phyloP scores from a whole-genome alignment of 768 basidiomycete genomes.

The Suillus weaverae region DNA sequence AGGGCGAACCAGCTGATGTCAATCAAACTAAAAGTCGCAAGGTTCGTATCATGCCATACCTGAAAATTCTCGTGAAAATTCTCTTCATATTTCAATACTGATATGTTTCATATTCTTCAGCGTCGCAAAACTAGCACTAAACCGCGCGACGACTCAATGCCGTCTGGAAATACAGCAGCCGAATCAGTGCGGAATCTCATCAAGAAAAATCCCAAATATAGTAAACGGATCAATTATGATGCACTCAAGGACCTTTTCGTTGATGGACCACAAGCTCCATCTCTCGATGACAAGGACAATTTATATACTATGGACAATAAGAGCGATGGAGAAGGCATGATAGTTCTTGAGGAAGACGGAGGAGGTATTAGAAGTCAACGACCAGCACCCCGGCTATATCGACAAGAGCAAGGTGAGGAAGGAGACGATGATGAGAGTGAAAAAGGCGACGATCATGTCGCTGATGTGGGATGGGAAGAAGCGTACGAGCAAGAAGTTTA shows the following conservation, averaged over 20 bases:
- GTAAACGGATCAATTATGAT: slow-evolving; percentile 92
- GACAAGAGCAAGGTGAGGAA: slow-evolving; percentile 16
- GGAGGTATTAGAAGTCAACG: slow-evolving; percentile 32
- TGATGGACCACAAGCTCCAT: slow-evolving; percentile 30
- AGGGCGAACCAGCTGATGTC: slow-evolving; percentile 56
- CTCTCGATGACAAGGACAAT: slow-evolving; percentile 44
- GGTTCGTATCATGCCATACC: slow-evolving; percentile 58
- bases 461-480: slow-evolving; percentile 43
- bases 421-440: slow-evolving; percentile 37
- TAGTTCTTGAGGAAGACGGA: slow-evolving; percentile 41
- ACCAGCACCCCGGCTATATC: slow-evolving; percentile 26
- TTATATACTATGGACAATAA: slow-evolving; percentile 55
- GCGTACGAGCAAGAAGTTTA: slow-evolving; percentile 73
- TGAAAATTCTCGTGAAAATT: slow-evolving; percentile 25
- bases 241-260: slow-evolving; percentile 80
- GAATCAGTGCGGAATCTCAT: slow-evolving; percentile 50
- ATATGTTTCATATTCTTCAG: slow-evolving; percentile 35
- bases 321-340: slow-evolving; percentile 39
- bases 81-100: slow-evolving; percentile 12
- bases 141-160: slow-evolving; percentile 75
- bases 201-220: slow-evolving; percentile 85
- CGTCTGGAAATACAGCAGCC: slow-evolving; percentile 35
- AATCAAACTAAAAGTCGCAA: slow-evolving; percentile 63
- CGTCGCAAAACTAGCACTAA: slow-evolving; percentile 65
- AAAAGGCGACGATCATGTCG: slow-evolving; percentile 38